Evolutionary conservation across 257 asterid genomes (phyloP).

Genomic region (Solanum piurae): DNA sequence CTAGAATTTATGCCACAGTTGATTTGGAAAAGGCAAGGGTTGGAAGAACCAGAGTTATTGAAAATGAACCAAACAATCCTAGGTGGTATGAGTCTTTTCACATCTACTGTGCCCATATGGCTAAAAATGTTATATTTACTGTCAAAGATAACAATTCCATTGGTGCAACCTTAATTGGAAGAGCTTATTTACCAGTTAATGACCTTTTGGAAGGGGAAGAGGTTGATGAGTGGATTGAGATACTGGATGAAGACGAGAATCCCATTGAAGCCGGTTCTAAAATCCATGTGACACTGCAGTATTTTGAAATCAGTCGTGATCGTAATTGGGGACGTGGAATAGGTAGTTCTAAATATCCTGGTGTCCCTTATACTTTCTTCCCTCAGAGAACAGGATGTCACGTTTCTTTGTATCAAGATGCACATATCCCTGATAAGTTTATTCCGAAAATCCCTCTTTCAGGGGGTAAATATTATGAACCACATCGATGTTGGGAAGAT

Average conservation of each 20-base stretch:
- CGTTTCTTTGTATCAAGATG: slow-evolving; percentile 64
- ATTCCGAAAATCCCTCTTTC: slow-evolving; percentile 57
- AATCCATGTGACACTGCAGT: slow-evolving; percentile 76
- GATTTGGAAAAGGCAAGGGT: slow-evolving; percentile 88
- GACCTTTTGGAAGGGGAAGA: slow-evolving; percentile 85
- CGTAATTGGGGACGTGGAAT: slow-evolving; percentile 67
- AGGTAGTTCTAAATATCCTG: slow-evolving; percentile 49
- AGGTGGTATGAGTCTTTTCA: slow-evolving; percentile 84
- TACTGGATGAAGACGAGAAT: slow-evolving; percentile 59
- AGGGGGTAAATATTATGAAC: slow-evolving; percentile 55
- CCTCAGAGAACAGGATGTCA: slow-evolving; percentile 67
- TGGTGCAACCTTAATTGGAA: slow-evolving; percentile 86
- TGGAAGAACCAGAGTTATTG: slow-evolving; percentile 62
- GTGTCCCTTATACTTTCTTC: slow-evolving; percentile 80
- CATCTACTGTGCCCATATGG: slow-evolving; percentile 76
- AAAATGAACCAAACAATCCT: slow-evolving; percentile 64
- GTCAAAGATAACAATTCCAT: slow-evolving; percentile 84
- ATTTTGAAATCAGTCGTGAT: slow-evolving; percentile 48
- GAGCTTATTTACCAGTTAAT: slow-evolving; percentile 69
- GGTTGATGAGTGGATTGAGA: slow-evolving; percentile 74
- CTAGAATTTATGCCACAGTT: slow-evolving; percentile 62
- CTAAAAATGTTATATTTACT: slow-evolving; percentile 64
- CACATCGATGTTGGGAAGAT: slow-evolving; percentile 79
- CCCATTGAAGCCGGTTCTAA: slow-evolving; percentile 64
- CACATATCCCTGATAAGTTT: slow-evolving; percentile 66